Base-by-base conservation (phyloP, 2,329 filamentous ascomycete species). In the Arachnomyces sp. region DNA sequence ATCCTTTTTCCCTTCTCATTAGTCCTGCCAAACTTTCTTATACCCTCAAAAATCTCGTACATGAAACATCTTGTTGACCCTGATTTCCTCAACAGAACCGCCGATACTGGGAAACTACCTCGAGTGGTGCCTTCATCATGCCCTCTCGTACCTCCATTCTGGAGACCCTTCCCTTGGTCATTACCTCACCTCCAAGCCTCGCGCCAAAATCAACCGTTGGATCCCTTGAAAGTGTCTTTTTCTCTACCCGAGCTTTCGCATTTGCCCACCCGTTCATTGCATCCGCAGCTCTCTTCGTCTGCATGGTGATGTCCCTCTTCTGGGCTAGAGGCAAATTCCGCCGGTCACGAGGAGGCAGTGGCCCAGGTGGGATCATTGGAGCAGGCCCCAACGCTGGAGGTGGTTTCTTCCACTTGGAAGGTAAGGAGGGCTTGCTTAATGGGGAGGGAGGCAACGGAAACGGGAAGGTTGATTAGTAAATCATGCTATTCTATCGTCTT, bases 31-130 rank as follows among this genome's bases (percentile, higher is more conserved):
- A 5, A 9, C 20, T 9, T 5, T 9, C 9, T 5, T 25, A 25
- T 9, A 25, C 9, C 20, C 9, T 25, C 20, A 5, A 25, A 25
- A 25, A 25, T 25, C 9, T 25, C 5, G 9, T 25, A 25, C 9
- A 9, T 25, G 20, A 25, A 25, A 25, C 9, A 25, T 5, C 20
- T 25, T 25, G 9, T 9, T 25, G 20, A 25, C 20, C 9, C 20
- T 25, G 9, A 5, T 25, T 25, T 39, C 37, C 36, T 36, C 15
- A 18, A 43, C 55, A 94, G 86, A 88, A 86, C 67, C 88, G 85
- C 53, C 81, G 84, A 49, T 98, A 94, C 68, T 98, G 92, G 92
- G 92, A 98, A 58, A 79, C 74, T 25, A 94, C 89, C 34, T 81
- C 83, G 45, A 92, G 86, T 2, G 90, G 89, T 49, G 90, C 92